Evolutionary conservation across 768 basidiomycete species (phyloP).

Genomic region (Tylopilus vinaceipallidus): DNA sequence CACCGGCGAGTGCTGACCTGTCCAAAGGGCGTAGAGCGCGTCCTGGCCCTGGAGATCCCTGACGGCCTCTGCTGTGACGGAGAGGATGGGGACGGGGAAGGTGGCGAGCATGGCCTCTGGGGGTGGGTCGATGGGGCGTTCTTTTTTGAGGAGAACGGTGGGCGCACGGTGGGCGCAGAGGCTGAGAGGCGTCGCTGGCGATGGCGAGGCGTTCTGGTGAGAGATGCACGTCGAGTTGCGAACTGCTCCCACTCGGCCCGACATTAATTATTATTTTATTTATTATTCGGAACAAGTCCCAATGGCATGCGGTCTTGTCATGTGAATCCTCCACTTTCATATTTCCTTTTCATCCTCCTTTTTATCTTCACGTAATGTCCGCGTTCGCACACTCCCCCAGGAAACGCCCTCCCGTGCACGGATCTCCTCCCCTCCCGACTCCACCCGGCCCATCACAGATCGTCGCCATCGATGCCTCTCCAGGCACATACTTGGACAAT

Average conservation of each 20-base stretch:
- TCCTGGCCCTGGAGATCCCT: constrained; percentile 67
- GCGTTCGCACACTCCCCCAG: not conserved
- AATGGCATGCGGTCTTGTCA: constrained; percentile 15
- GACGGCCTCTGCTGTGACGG: constrained; percentile 63
- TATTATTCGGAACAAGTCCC: constrained; percentile 8
- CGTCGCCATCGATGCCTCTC: constrained; percentile 7
- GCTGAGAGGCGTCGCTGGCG: constrained; percentile 18
- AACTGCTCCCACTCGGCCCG: constrained; percentile 28
- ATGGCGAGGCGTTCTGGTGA: constrained; percentile 15
- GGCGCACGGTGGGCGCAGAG: no score
- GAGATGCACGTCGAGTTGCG: constrained; percentile 21
- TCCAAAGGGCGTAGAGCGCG: constrained; percentile 66
- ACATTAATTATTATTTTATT: not conserved
- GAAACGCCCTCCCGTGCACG: not conserved
- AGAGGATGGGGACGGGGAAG: constrained; percentile 65
- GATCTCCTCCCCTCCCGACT: constrained; percentile 11
- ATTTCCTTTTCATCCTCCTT: constrained; percentile 11
- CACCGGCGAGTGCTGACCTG: constrained; percentile 39
- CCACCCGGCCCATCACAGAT: constrained; percentile 15
- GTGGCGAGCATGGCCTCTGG: constrained; percentile 41
- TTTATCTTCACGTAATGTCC: constrained; percentile 8
- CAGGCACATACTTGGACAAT: constrained; percentile 11
- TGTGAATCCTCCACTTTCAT: constrained; percentile 13
- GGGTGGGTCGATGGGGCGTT: constrained; percentile 11
- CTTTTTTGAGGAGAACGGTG: not conserved